Evolutionary conservation across 768 basidiomycete genomes (phyloP), one percentile per base, ranked within the genome.

Genomic region (Rhizopogon vulgaris): DNA sequence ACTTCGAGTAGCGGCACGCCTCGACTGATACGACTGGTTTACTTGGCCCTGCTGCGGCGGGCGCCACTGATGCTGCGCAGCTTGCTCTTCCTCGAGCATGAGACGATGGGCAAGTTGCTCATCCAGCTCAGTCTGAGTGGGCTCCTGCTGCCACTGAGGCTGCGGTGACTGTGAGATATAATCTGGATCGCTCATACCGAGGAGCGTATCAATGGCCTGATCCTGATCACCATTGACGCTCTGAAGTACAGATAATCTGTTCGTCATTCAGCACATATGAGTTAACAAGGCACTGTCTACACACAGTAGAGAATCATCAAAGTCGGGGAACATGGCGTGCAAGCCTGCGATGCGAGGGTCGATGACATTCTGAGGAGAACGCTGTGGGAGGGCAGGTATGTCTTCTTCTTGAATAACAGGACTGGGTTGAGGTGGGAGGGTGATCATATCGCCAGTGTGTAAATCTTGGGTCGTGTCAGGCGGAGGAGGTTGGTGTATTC

Each of bases 161-260:
- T 56, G 55, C 0, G 39, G 56, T 8, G 56, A 58, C 12, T 73
- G 63, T 3, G 82, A 65, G 15, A 74, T 74, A 61, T 86, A 91
- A 6, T 83, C 75, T 1, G 90, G 90, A 69, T 94, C 91, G 68
- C 78, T 90, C 90, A 94, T 92, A 9, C 84, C 85, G 6, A 94
- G 77, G 8, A 94, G 73, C 1, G 76, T 70, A 59, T 93, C 90
- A 51, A 92, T 76, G 4, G 90, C 90, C 27, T 75, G 77, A 55
- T 88, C 88, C 56, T 90, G 82, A 57, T 88, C 72, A 10, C 83
- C 77, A n/a, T 72, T 62, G 5, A 85, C 85, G 6, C 84, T 85
- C 53, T 90, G 80, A 42, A 94, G 72, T 0, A 94, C 84, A 7
- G 82, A 83, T 61, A 76, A 75, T 38, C 85, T 87, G 25, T 39